Percentiles rank a stretch among this genome's conserved stretches.
These are phyloP conservation scores for Pleurotus tuber-regium DNA, from an alignment of 768 basidiomycete genomes.

Conservation along the genomic window DNA sequence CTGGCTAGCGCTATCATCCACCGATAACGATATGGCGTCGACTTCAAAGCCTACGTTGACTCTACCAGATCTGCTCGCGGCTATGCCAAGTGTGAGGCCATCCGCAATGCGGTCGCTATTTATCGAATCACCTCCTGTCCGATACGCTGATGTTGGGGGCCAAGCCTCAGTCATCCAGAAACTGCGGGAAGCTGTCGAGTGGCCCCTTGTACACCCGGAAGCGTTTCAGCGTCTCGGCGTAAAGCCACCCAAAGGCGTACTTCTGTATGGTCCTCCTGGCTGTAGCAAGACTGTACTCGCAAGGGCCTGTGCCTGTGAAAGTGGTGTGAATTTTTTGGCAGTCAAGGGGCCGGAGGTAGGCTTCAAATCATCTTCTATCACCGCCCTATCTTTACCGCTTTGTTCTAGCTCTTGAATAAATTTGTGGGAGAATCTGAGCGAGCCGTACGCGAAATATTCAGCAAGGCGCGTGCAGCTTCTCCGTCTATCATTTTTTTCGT, in stretches of 20 bases:
- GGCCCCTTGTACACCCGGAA: slow-evolving; percentile 88
- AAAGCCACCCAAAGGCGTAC: slow-evolving; percentile 81
- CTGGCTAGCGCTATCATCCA: slow-evolving; percentile 43
- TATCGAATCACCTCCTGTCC: slow-evolving; percentile 78
- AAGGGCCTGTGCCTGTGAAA: slow-evolving; percentile 89
- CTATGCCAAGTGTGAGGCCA: slow-evolving; percentile 80
- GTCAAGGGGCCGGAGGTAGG: slow-evolving; percentile 96
- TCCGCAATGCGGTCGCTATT: slow-evolving; percentile 95
- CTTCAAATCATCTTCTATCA: slow-evolving; percentile 7
- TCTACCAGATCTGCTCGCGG: slow-evolving; percentile 60
- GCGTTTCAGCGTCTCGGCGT: slow-evolving; percentile 88
- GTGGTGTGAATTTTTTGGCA: slow-evolving; percentile 93
- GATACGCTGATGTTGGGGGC: slow-evolving; percentile 89
- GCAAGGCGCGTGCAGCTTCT: slow-evolving; percentile 90
- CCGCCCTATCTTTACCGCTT: not conserved
- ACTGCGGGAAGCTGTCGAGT: slow-evolving; percentile 89
- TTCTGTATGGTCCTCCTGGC: slow-evolving; percentile 96
- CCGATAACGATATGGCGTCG: slow-evolving; percentile 13
- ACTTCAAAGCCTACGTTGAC: slow-evolving; percentile 39
- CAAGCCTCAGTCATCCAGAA: slow-evolving; percentile 80
- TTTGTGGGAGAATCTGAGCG: slow-evolving; percentile 97
- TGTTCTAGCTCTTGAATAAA: slow-evolving; percentile 83
- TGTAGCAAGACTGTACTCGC: slow-evolving; percentile 95
- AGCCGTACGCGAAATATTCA: slow-evolving; percentile 91
- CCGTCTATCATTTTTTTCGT: slow-evolving; percentile 98